Evolutionary conservation across 2,329 filamentous ascomycete genomes (phyloP), one percentile per base, ranked within the genome.

Genomic region (Ophiostoma sp.): DNA sequence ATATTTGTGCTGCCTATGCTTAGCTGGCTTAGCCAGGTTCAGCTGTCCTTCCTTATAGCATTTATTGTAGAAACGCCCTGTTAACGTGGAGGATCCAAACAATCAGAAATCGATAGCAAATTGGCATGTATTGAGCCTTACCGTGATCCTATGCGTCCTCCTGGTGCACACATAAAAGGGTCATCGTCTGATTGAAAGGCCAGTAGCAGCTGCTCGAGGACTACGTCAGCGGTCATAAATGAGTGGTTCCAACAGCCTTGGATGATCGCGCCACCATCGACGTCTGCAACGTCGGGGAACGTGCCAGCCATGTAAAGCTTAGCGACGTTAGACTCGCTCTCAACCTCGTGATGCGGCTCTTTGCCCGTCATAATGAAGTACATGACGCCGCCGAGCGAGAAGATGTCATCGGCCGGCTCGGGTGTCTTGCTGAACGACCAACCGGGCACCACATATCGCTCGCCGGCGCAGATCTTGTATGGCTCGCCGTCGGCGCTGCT

Each of bases 401-500:
- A 57, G 1, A 57, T 11, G 8, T 57, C 52, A 8, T 57, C 52
- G 27, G 41, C 41, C 41, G 7, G 23, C 44, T 33, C 67, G 17
- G 67, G 67, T 15, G 44, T 67, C 39, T 68, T 68, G 11, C 27
- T 17, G 27, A 68, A 68, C 8, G 17, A 36, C 67, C 67, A 68
- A 35, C 31, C 35, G n/a, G 67, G 67, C 67, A 31, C 48, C 1
- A 54, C 3, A 35, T 57, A 68, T 4, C 67, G 67, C 48, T 68
- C 48, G 20, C 67, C 52, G 31, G 33, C 41, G 15, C 31, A 68
- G 11, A 68, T 27, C 27, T 35, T 36, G 67, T 68, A 68, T 6
- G 44, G 13, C 31, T 13, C 41, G 41, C 67, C 67, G 31, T 68
- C 67, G 27, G 36, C 11, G 27, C 23, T 7, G 23, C 67, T 68